phyloP scores from a whole-genome alignment of 2,329 filamentous ascomycete species.

The Lasiodiplodia theobromae region DNA sequence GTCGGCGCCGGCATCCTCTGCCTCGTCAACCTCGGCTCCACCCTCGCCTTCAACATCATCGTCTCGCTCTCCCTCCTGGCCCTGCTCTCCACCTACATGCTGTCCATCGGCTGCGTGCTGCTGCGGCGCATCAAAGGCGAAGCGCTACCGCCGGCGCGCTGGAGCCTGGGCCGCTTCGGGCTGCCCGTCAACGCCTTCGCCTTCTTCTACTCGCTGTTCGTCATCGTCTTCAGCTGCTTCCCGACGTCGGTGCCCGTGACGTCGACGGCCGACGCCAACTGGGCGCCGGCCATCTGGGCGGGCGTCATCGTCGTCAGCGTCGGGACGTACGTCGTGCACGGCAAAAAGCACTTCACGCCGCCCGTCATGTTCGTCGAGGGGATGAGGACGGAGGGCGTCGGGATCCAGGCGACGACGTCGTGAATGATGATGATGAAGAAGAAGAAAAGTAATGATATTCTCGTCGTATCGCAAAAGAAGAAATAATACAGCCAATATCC shows the following conservation, averaged over 20 bases:
- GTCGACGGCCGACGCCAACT: slow-evolving; percentile 29
- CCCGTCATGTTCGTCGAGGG: slow-evolving; percentile 32
- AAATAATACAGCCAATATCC: not conserved
- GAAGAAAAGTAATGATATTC: no score
- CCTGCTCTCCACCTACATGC: slow-evolving; percentile 31
- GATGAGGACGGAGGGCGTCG: slow-evolving; percentile 10
- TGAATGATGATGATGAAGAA: no score
- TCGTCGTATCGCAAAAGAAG: not conserved
- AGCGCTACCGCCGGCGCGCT: slow-evolving; percentile 26
- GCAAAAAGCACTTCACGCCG: slow-evolving; percentile 30
- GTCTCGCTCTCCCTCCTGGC: slow-evolving; percentile 30
- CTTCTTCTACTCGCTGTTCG: slow-evolving; percentile 28
- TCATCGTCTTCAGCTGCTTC: slow-evolving; percentile 30
- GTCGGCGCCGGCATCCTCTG: slow-evolving; percentile 46
- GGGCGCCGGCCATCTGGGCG: slow-evolving; percentile 31
- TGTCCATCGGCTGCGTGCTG: slow-evolving; percentile 31
- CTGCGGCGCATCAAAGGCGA: slow-evolving; percentile 23
- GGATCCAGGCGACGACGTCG: slow-evolving; percentile 26
- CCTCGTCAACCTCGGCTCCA: slow-evolving; percentile 55
- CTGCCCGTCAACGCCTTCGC: slow-evolving; percentile 31
- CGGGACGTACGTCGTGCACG: slow-evolving; percentile 26
- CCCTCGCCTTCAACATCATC: slow-evolving; percentile 51
- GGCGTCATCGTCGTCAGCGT: slow-evolving; percentile 21
- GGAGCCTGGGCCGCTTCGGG: slow-evolving; percentile 29
- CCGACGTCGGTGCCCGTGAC: slow-evolving; percentile 21